Evolutionary conservation across 495 filamentous ascomycete genomes (phyloP), one percentile per base, ranked within the genome.

Genomic region (Aspergillus kassunensis): DNA sequence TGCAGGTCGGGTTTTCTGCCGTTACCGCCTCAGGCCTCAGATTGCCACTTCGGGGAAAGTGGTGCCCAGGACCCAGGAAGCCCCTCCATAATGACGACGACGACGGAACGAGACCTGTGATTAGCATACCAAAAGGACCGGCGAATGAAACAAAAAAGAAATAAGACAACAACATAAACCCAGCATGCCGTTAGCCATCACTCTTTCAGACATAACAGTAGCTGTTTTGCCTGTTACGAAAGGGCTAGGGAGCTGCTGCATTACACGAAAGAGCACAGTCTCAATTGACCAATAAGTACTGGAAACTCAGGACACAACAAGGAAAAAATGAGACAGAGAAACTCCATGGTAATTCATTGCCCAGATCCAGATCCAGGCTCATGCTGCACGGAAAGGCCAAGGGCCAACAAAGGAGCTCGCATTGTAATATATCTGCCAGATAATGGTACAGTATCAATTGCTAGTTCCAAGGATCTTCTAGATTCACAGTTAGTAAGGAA

Each of bases 381-480:
- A 27, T 45, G 51, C 35, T 53, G 42, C 42, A 40, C 12, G 47
- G 24, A 30, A 50, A 31, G 36, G 19, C 21, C 41, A 42, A 41
- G 11, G 42, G 33, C 19, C 41, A n/a, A 44, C 9, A 31, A 45
- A 46, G 16, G 42, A 40, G 51, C 31, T 46, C 39, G 27, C 42
- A 41, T 21, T 21, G 24, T 19, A 40, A 41, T 46, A 31, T 41
- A 30, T 44, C 21, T 23, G 51, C 35, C 44, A 50, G 15, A 39
- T 53, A 49, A 55, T 51, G 55, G 40, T 41, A 53, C 39, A 60
- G 24, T 51, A 30, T 82, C 67, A 89, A 65, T 89, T 85, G 33
- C 87, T 86, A 25, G 88, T 88, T 69, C 89, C 87, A 60, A 89
- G 81, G 67, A 89, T 87, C 64, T 72, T 78, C 19, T 56, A 13